phyloP scores from a whole-genome alignment of 2,329 filamentous ascomycete species.

The Paecilomyces dactylethromorphus region DNA sequence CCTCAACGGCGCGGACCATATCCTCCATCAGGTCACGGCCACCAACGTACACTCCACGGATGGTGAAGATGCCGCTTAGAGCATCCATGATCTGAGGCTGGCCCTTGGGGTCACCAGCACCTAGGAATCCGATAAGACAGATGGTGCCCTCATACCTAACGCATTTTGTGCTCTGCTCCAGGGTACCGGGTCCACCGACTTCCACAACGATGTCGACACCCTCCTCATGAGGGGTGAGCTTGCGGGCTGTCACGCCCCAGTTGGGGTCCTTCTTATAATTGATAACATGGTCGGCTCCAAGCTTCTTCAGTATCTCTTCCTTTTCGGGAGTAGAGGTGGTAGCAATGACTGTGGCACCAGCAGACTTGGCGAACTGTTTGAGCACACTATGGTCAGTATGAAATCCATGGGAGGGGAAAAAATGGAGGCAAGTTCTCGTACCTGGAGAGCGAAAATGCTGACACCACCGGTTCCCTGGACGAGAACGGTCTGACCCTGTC shows the following conservation, averaged over 20 bases:
- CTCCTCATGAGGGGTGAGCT: conserved; percentile 40
- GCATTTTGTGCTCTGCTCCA: conserved; percentile 50
- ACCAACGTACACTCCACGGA: conserved; percentile 53
- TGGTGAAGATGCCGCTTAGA: conserved; percentile 46
- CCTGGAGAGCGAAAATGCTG: conserved; percentile 50
- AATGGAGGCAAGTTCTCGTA: conserved; percentile 7
- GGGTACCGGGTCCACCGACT: conserved; percentile 58
- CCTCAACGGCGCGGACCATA: conserved; percentile 54
- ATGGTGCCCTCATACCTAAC: conserved; percentile 51
- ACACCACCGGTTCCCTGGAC: conserved; percentile 59
- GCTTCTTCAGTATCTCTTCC: conserved; percentile 43
- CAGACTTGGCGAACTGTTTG: conserved; percentile 42
- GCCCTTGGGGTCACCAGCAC: conserved; percentile 38
- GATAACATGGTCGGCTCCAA: conserved; percentile 54
- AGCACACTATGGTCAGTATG: neutral
- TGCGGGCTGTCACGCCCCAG: conserved; percentile 55
- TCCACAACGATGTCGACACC: conserved; percentile 61
- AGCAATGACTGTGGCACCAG: conserved; percentile 50
- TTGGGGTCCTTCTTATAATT: conserved; percentile 54
- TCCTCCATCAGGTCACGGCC: conserved; percentile 51
- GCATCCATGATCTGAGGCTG: conserved; percentile 49
- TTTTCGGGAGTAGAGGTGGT: conserved; percentile 54
- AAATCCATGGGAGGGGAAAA: neutral
- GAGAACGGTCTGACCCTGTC: conserved; percentile 51
- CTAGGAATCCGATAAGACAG: conserved; percentile 53